Base-by-base conservation (phyloP, 2,329 filamentous ascomycete genomes). In the Lecanicillium sp. region DNA sequence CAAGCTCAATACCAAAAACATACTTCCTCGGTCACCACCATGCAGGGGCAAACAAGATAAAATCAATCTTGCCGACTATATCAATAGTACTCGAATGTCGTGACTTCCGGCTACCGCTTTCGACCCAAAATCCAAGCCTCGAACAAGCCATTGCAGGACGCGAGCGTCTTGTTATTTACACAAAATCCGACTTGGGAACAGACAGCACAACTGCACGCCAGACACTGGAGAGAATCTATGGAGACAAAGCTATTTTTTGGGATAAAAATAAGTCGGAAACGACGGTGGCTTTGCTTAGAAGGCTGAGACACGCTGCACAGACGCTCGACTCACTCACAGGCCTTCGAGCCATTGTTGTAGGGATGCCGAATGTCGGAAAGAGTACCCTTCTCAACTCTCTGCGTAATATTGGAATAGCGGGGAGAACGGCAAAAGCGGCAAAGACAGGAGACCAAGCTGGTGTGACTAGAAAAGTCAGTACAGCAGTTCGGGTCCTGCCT, bases 361-460 rank as follows among this genome's bases (percentile, higher is more conserved):
- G 92, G 40, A 95, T 98, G 89, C 92, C 92, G 27, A 98, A 98
- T 56, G 86, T 95, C 1, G 92, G 92, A 27, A 98, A 98, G 63
- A 94, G 86, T 33, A 88, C 89, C 2, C 70, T 98, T n/a, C 76
- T 98, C 30, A 98, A 98, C 59, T 76, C 80, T 13, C 72, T 96
- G 35, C 81, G 92, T 15, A 74, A 70, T 29, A 67, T 72, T 14
- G 86, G 87, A 29, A 73, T 55, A 2, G 53, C 55, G 35, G 70
- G 71, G 15, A 51, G 51, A 25, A 54, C 56, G 13, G 47, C 57
- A 19, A 94, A 90, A 57, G 89, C 80, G 1, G 85, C 89, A 28
- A 71, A 68, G 45, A 95, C 89, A 2, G 92, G 92, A 9, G 80
- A 83, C 9, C 81, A 95, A 53, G 89, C 92, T 3, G 92, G 92